Base-by-base conservation (phyloP, 2,329 filamentous ascomycete genomes). In the Penicillium aurantiogriseum region DNA sequence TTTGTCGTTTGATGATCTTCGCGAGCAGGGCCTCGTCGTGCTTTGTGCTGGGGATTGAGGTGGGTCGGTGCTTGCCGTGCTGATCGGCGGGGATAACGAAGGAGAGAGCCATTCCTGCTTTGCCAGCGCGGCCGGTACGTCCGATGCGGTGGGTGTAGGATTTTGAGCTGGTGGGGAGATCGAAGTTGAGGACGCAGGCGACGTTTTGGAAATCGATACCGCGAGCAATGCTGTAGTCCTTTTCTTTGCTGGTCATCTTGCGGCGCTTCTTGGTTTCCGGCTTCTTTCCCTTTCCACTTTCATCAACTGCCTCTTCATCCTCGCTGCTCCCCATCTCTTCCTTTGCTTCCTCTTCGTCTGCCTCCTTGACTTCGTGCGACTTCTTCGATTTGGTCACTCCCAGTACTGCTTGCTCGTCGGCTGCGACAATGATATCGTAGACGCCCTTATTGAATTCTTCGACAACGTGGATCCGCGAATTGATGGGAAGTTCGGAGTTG, bases 161-260 rank as follows among this genome's bases (percentile, higher is more conserved):
- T 72, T 91, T 95, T 38, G 91, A 88, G 9, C 88, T 89, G 17
- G 87, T 85, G 0, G 94, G 94, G 17, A 99, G 87, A 74, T 99
- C 94, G 74, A 99, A 99, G 78, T 99, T 99, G 72, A 99, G 86
- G 25, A 99, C 92, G 61, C 90, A 92, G 3, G 91, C 87, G 54
- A 99, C 92, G 70, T 97, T 93, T 69, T 94, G 88, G 80, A 99
- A 99, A 76, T 99, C 94, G 67, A 99, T 95, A 57, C 93, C 94
- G 67, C 94, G 86, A 11, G 92, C 93, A n/a, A 99, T 88, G 19
- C 94, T 92, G 69, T 94, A 99, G 69, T 99, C 94, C 62, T 90
- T 88, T 68, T 95, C 90, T 67, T 86, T 88, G 6, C 81, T 78
- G 17, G 82, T 81, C 72, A 87, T 86, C 58, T 85, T 84, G 71